Percentiles rank a stretch among this genome's conserved stretches.
Conservation (phyloP, 2,329 filamentous ascomycete genomes). For the Hawksworthiomyces lignivorus region DNA sequence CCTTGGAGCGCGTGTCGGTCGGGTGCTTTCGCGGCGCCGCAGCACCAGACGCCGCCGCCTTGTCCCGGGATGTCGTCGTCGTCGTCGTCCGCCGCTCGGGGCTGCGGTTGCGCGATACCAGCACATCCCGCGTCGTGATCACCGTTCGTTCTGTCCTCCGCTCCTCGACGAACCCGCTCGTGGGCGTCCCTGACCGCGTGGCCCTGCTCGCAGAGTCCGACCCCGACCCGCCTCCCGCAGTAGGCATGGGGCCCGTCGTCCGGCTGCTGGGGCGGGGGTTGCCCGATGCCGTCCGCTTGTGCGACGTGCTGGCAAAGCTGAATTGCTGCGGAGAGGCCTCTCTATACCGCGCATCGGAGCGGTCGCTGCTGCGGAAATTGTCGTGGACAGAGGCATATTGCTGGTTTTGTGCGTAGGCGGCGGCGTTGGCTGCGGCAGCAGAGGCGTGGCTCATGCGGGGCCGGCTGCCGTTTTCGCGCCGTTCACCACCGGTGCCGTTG, state of each 20-base stretch:
- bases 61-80: constrained; percentile 20
- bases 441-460: constrained; percentile 26
- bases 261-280: constrained; percentile 45
- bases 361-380: constrained; percentile 15
- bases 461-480: constrained; percentile 5
- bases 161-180: constrained; percentile 32
- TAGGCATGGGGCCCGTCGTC: constrained; percentile 22
- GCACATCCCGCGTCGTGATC: constrained; percentile 54
- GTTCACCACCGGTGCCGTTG: constrained; percentile 27
- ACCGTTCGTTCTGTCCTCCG: constrained; percentile 47
- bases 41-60: neutral
- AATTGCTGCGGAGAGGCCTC: constrained; percentile 29
- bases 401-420: constrained; percentile 9
- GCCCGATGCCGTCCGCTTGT: constrained; percentile 52
- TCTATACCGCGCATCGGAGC: constrained; percentile 26
- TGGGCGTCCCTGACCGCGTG: constrained; percentile 9
- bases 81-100: constrained; percentile 38
- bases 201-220: neutral
- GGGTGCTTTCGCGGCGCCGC: neutral
- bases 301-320: constrained; percentile 32
- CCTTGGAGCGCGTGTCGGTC: neutral
- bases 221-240: too few species aligned
- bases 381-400: constrained; percentile 8
- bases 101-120: constrained; percentile 52
- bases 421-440: neutral